Evolutionary conservation across 345 rosid species (phyloP), one percentile per base, ranked within the genome.

Genomic region (Trapa incisa): DNA sequence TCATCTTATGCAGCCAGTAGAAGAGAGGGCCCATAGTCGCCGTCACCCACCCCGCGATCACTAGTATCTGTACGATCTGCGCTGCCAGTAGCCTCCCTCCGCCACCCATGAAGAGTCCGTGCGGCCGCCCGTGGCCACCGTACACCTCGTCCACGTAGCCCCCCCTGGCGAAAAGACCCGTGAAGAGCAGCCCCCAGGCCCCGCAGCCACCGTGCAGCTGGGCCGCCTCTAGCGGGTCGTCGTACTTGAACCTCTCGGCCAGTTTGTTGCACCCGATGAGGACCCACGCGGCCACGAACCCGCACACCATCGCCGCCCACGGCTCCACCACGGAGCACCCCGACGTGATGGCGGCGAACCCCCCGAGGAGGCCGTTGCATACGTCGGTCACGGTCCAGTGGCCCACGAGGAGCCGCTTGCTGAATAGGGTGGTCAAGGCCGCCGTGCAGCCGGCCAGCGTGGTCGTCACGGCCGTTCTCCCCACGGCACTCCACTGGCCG

Each of bases 131-230:
- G 56, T 4, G 39, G 4, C 33, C 66, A 14, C 66, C 66, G 61
- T 82, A 85, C 0, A 78, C 76, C 71, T 85, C 78, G 3, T 70
- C 69, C 1, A 85, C 84, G 4, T 76, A 82, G 2, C n/a, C 35
- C 48, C 80, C 61, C 39, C 67, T 70, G 0, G 86, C 86, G 8
- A 85, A 85, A 64, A 85, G 50, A 14, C 78, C 83, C 0, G 86
- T 82, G 70, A 85, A 85, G n/a, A 85, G 69, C 13, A 85, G 64
- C 57, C 89, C 89, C 89, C 86, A 82, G 0, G 76, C 68, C 10
- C 85, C 86, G 10, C 89, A 85, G 2, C 89, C 86, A 1, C 85
- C 85, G 62, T 85, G 86, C 52, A 85, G 81, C 65, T 85, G 89
- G 14, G 89, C 85, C 1, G 85, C 89, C 72, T 82, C 86, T 0